Base-by-base conservation (phyloP, 495 filamentous ascomycete genomes). In the Penicillium soppii region DNA sequence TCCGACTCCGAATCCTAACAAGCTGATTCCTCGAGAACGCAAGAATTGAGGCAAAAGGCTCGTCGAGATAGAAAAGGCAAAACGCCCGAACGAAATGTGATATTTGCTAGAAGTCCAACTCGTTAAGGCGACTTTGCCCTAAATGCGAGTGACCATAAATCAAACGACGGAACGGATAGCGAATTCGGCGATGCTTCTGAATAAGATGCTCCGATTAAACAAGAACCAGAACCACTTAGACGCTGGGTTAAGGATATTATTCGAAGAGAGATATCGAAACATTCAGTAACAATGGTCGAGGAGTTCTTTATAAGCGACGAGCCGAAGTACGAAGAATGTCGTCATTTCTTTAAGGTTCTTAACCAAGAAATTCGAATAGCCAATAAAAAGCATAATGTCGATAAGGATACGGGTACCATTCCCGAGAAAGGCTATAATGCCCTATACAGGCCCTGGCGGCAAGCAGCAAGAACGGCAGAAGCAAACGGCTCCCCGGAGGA, bases 231-330 rank as follows among this genome's bases (percentile, higher is more conserved):
- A 20, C 43, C 12, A 7, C 22, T 53, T 9, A 44, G 36, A 12
- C 9, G 13, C 10, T 53, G 10, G 50, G 27, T 47, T 5, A 53
- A 53, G 12, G 20, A 53, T 17, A 3, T 53, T 3, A 53, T 53
- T 47, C 19, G 3, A 4, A 21, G 30, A 1, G 27, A 53, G 26
- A 41, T n/a, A 23, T 10, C 1, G 0, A 22, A 33, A 21, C 1
- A 41, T 4, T 45, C n/a, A 15, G 25, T 22, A 30, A 32, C 1
- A 20, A 46, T 47, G 2, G 26, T 41, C 41, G 5, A 53, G 27
- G 35, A 40, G n/a, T 53, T 53, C 33, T 53, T 53, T 4, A 53
- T 3, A 17, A 29, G 42, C 7, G 4, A 5, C 5, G 13, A 0
- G 2, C 36, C 36, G 32, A 0, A 36, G 0, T 46, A 46, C 5